Evolutionary conservation across 306 rosid genomes (phyloP).

Genomic region (Cicer cuneatum): DNA sequence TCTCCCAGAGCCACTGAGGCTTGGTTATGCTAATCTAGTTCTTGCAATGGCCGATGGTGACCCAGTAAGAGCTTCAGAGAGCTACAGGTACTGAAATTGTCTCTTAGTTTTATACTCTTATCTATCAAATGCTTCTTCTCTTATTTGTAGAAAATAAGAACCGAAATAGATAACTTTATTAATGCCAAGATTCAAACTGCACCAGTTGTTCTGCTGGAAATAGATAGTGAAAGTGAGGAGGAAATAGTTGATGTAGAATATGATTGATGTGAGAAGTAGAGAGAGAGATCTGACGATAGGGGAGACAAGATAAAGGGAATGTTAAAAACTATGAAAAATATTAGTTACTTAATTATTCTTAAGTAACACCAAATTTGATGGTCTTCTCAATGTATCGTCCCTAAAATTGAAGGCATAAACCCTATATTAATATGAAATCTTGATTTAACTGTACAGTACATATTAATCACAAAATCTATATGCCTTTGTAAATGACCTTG

Average conservation of each 20-base stretch:
- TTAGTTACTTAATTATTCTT: slow-evolving; percentile 33
- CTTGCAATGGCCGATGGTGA: slow-evolving; percentile 86
- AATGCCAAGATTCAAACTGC: slow-evolving; percentile 21
- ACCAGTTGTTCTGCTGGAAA: slow-evolving; percentile 7
- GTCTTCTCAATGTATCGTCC: slow-evolving; percentile 34
- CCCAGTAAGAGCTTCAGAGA: slow-evolving; percentile 66
- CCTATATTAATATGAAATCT: slow-evolving; percentile 23
- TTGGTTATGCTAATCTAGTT: slow-evolving; percentile 92
- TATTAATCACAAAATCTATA: background rate
- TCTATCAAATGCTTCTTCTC: slow-evolving; percentile 20
- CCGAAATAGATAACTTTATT: slow-evolving; percentile 23
- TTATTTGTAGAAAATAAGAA: slow-evolving; percentile 35
- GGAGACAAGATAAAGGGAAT: slow-evolving; percentile 12
- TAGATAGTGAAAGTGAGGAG: slow-evolving; percentile 27
- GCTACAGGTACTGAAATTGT: slow-evolving; percentile 70
- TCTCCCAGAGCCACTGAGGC: slow-evolving; percentile 87
- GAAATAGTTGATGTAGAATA: slow-evolving; percentile 29
- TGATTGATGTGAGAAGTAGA: slow-evolving; percentile 26
- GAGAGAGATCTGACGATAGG: background rate
- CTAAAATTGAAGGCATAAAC: slow-evolving; percentile 6
- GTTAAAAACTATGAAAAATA: slow-evolving; percentile 15
- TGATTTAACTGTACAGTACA: slow-evolving; percentile 1
- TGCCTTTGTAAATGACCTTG: slow-evolving; percentile 7
- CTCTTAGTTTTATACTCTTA: background rate
- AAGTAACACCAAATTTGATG: slow-evolving; percentile 21